Base-by-base conservation (phyloP, 2,329 filamentous ascomycete genomes). In the Aspergillus awamori region DNA sequence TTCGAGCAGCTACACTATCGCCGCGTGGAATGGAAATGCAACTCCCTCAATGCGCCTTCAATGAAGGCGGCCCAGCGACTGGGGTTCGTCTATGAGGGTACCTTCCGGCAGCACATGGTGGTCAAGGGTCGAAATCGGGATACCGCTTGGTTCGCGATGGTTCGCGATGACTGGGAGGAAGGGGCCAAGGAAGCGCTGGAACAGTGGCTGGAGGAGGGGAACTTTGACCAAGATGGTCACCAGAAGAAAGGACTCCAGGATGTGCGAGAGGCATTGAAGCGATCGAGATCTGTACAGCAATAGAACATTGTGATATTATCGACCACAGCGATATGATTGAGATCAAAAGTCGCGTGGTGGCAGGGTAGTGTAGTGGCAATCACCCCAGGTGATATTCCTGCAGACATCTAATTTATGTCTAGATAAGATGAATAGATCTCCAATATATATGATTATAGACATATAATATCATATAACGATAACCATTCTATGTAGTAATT, bases 1-100 rank as follows among this genome's bases (percentile, higher is more conserved):
- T 85, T 89, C 65, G 81, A 84, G 3, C 77, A 80, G 2, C 69
- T 88, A 22, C 79, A 82, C 0, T 87, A 85, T 68, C 72, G 82
- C 3, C 77, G 87, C 7, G 81, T 87, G 4, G 86, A 89, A 70
- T 89, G 87, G 87, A 89, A 89, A 67, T 86, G 84, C 57, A 82
- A 89, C 68, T 65, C 78, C 15, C 73, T 86, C 10, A 89, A 89
- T 68, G 76, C 66, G 38, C 76, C 81, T 0, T 87, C 84, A 48
- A 74, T 79, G 13, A 74, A 80, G 4, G 86, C 87, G 0, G 87
- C 87, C 0, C 59, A 74, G 65, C 75, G 87, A 2, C 70, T 88
- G 8, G 87, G 87, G 0, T 89, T 89, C 65, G 71, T 71, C 0
- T 85, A 75, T 65, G 87, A 90, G 70, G 87, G 87, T 0, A 67